Base-by-base conservation (phyloP, 805 yeast species). In the Candida nonsorbophila region DNA sequence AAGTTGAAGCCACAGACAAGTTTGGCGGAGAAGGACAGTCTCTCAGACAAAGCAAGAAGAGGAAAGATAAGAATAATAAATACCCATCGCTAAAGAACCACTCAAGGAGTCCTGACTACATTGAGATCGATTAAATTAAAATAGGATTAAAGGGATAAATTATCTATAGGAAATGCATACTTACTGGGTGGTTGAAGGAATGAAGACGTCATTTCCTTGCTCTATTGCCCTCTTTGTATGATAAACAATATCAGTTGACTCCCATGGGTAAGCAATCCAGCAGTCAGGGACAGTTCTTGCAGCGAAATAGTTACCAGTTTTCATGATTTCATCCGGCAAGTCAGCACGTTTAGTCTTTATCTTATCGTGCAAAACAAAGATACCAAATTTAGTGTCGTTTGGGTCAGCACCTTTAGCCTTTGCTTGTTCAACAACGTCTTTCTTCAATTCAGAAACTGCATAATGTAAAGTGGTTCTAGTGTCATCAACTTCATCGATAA, bases 221-320 rank as follows among this genome's bases (percentile, higher is more conserved):
- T 72, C 74, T 38, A 77, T 67, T 22, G 90, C 88, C 64, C 61
- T 75, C 55, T 70, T 67, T 21, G 84, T 80, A 44, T 83, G 92
- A 52, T 60, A 64, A 14, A 79, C 86, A 47, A 83, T 82, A 53
- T 83, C 88, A 33, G 71, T 69, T 12, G 82, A 72, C 53, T 83
- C 92, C 94, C 94, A 83, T 25, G 94, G 94, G 47, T 83, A 83
- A 14, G 92, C 88, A 41, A 79, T 82, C 94, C 94, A 83, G 34
- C 68, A 67, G 48, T 84, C 92, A 20, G 83, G 87, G 25, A 82
- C 84, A 22, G 74, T 65, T 58, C 81, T 73, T 12, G 86, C 87
- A 30, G 82, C 87, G 42, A 79, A 74, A 56, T 83, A 83, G 38
- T 69, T 67, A 29, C 73, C 75, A 28, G 73, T 67, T 24, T 72